Base-by-base conservation (phyloP, 768 basidiomycete species). In the Suillus discolor region DNA sequence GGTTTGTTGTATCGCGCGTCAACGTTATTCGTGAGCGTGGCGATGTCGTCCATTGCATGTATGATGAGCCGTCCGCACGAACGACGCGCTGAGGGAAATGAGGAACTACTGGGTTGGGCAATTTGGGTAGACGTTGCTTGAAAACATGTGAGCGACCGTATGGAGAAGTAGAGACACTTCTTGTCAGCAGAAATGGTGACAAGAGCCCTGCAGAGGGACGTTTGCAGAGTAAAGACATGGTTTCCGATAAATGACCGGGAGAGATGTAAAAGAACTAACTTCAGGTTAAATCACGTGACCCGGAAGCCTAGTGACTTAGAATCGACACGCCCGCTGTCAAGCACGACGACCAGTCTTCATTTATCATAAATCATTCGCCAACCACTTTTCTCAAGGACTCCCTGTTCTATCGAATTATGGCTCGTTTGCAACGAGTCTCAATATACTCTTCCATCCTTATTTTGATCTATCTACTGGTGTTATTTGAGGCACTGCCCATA, bases 1-100 rank as follows among this genome's bases (percentile, higher is more conserved):
- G 89, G 75, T 95, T 97, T 18, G 92, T 93, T 60, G 92, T 89
- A 71, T 97, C 95, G 49, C 94, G 88, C 23, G 94, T 92, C 57
- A 96, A 82, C 44, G 89, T 86, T 55, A 94, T 85, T 44, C 86
- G 76, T 4, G 90, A 89, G 7, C 88, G 89, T 0, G 96, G 95
- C 0, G 94, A 94, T 1, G 95, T 96, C 15, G 92, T 93, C 85
- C 90, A 92, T 70, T 96, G 92, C 6, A 86, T 88, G 75, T 93
- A 94, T 1, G 91, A 92, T 34, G 92, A 91, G 13, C 96, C 95
- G 79, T 97, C 96, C 0, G 94, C 89, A 69, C 92, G 89, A 65
- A 93, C 84, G 66, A 97, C 91, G 68, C 83, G 86, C 77, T 96
- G 94, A 4, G 93, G 90, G 77, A 90, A 97, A 68, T 90, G 90